phyloP scores from a whole-genome alignment of 75 land plant genomes.

The Pseudotsuga menziesii region DNA sequence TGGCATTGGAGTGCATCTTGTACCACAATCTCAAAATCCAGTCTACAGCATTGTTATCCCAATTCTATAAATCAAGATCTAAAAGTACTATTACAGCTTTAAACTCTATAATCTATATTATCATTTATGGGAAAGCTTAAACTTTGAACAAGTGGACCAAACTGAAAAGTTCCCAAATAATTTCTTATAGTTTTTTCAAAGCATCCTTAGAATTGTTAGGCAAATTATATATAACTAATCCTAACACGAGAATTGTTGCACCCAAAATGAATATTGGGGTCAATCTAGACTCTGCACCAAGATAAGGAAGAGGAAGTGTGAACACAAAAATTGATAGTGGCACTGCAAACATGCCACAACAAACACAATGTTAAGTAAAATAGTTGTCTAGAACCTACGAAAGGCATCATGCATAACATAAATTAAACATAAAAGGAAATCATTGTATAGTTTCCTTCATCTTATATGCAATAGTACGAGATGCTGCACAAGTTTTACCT shows the following conservation, averaged over 20 bases:
- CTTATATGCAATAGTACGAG: neutral
- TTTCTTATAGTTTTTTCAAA: neutral
- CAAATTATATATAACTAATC: constrained; percentile 67
- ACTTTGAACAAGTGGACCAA: too few species aligned
- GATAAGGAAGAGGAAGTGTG: constrained; percentile 72
- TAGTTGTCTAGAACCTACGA: neutral
- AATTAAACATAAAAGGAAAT: neutral
- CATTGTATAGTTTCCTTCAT: neutral
- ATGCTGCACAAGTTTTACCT: constrained; percentile 29
- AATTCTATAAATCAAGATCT: too few species aligned
- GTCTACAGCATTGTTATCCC: too few species aligned
- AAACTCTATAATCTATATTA: too few species aligned
- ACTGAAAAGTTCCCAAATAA: too few species aligned
- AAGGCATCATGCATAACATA: neutral
- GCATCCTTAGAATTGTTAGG: constrained; percentile 4
- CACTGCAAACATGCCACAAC: constrained; percentile 45
- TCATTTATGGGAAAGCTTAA: too few species aligned
- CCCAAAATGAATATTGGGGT: constrained; percentile 60
- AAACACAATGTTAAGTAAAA: neutral
- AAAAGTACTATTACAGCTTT: too few species aligned
- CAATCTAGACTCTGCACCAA: constrained; percentile 48
- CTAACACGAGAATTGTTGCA: constrained; percentile 57
- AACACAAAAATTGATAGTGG: constrained; percentile 81
- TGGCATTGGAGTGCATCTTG: too few species aligned
- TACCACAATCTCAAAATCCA: too few species aligned